These are phyloP conservation scores for Effrenium voratum DNA, from an alignment of 73 alveolate genomes.

Conservation along the genomic window DNA sequence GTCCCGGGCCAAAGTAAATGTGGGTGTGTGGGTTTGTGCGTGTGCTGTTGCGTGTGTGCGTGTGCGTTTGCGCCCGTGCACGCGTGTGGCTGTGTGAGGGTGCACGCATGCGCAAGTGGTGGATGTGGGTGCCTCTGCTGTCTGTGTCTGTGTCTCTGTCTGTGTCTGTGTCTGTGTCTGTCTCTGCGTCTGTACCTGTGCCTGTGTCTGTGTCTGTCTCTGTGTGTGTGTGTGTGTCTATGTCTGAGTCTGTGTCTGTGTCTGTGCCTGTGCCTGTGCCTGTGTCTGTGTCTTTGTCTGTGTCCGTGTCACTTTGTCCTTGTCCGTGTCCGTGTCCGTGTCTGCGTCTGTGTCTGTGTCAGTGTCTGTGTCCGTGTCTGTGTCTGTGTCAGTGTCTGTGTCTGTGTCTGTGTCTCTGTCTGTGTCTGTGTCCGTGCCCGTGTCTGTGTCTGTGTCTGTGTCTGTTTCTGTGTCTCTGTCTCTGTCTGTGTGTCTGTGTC, in stretches of 20 bases:
- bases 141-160: slow-evolving; percentile 7
- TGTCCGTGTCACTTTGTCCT: neutral
- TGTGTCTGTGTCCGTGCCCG: slow-evolving; percentile 2
- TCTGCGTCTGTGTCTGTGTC: neutral
- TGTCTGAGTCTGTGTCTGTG: slow-evolving; percentile 26
- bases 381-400: slow-evolving; percentile 13
- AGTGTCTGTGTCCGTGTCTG: neutral
- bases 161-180: slow-evolving; percentile 13
- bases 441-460: neutral
- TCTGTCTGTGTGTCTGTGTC: too few species aligned
- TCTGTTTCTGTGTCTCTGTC: neutral
- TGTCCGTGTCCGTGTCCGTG: neutral
- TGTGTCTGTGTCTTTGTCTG: slow-evolving; percentile 32
- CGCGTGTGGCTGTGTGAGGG: too few species aligned
- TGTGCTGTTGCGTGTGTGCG: too few species aligned
- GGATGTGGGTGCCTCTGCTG: neutral
- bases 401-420: neutral
- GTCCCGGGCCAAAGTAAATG: too few species aligned
- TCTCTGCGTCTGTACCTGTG: neutral
- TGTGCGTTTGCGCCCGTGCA: too few species aligned
- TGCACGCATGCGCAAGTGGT: too few species aligned
- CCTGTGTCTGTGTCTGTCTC: neutral
- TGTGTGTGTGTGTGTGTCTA: slow-evolving; percentile 5
- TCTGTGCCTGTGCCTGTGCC: slow-evolving; percentile 50
- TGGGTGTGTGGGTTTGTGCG: too few species aligned